Base-by-base conservation (phyloP, 176 grass and related monocot genomes). In the Aegilops bicornis region DNA sequence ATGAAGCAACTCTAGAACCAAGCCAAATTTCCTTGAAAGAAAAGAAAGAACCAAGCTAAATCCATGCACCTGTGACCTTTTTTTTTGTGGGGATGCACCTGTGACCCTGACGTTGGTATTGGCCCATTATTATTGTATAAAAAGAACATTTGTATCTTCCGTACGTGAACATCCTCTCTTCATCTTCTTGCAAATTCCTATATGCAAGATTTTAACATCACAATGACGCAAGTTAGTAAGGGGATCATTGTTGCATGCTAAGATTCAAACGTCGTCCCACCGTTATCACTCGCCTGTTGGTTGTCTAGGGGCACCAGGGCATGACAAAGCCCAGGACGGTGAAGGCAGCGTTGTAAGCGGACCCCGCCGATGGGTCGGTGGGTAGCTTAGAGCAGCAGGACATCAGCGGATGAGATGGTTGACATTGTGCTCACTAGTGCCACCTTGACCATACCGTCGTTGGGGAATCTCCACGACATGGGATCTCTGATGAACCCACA, bases 321-420 rank as follows among this genome's bases (percentile, higher is more conserved):
- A 14, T 36, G 52, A 25, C 79, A 40, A 90, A 82, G 64, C 88
- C 83, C 3, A 90, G 15, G 29, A 90, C 3, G 37, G 59, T 80
- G 78, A 77, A 86, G 23, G 63, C 68, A 19, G n/a, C 27, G 16
- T 78, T 67, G 36, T 86, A 79, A 17, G 23, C 66, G 0, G 17
- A 17, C 16, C 32, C 31, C 3, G 69, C 31, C 4, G 59, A 25
- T 1, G 93, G 85, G 13, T 92, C 74, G 60, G 59, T 37, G 7
- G 82, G 89, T 48, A 90, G 77, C 50, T 31, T 90, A n/a, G 73
- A 95, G 67, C 16, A 95, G 69, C 79, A 92, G 80, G 56, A 92
- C 73, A 12, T 61, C 85, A 52, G 68, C 85, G 32, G 88, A 74
- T 7, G 88, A 88, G 42, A 95, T 35, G 71, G 52, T 71, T 0